Conservation (phyloP, 148 eudicot species). For the Fallopia convolvulus region DNA sequence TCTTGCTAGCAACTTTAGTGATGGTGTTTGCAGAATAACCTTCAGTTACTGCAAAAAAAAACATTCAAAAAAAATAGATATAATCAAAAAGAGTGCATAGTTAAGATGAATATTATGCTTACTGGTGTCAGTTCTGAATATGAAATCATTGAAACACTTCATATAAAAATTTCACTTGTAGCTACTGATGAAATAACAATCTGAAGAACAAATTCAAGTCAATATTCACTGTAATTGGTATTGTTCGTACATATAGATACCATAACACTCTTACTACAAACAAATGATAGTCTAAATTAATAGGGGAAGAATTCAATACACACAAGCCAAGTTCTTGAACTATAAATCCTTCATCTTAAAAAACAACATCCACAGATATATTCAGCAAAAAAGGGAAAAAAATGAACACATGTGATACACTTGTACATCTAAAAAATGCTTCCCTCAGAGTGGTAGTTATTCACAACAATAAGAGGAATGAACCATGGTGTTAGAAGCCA, state of each 20-base stretch:
- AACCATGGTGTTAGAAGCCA: constrained; percentile 17
- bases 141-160: neutral
- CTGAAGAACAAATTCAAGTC: neutral
- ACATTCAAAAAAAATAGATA: too few species aligned
- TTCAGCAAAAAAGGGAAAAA: neutral
- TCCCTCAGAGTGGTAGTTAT: constrained; percentile 7
- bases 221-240: neutral
- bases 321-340: neutral
- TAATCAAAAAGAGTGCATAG: too few species aligned
- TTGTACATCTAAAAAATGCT: neutral
- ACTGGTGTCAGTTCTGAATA: constrained; percentile 55
- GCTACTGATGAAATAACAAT: too few species aligned
- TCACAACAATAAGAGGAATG: constrained; percentile 1
- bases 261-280: neutral
- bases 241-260: neutral
- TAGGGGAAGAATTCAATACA: neutral
- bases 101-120: constrained; percentile 82
- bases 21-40: too few species aligned
- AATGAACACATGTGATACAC: neutral
- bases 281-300: neutral
- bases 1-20: too few species aligned
- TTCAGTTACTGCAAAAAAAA: too few species aligned
- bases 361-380: neutral
- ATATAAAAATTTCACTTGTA: too few species aligned
- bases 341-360: neutral